Base-by-base conservation (phyloP, 768 basidiomycete genomes). In the Lentinula aciculospora region DNA sequence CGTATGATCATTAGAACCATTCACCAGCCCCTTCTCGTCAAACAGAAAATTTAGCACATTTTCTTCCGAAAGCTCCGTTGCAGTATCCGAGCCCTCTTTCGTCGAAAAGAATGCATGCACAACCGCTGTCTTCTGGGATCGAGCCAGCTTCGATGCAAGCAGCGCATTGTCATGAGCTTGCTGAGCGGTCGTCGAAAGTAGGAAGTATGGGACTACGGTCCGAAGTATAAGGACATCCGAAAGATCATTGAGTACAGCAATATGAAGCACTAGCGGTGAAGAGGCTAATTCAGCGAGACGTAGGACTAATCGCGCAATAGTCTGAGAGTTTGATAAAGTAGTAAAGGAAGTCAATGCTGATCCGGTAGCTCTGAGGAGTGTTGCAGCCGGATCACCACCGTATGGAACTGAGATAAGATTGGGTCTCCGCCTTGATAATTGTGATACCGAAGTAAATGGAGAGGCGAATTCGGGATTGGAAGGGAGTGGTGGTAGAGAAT, bases 161-260 rank as follows among this genome's bases (percentile, higher is more conserved):
- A 98, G 74, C 23, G 93, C 89, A 69, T 98, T 87, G 67, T 95
- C 92, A 64, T 96, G 89, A 3, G 94, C 92, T 66, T 94, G 81
- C 67, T 93, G 89, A 3, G 83, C 69, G 1, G 81, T 83, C 34
- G 82, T 78, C 5, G 93, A 95, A 65, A 95, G 77, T 50, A 98
- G 64, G 67, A 94, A 86, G 72, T 86, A 91, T 28, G 90, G 89
- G 4, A 92, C 82, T 19, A 84, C 79, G n/a, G 88, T 82, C 39
- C 87, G 85, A 58, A 96, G 84, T 12, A 87, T 74, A 40, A 95
- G 79, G 39, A 84, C 83, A 61, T 89, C 85, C 32, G 89, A 83
- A 44, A 94, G 80, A 67, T 91, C 86, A 58, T 81, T 75, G 44
- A 72, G 68, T 44, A 84, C 76, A 12, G 85, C 84, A 36, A 93